A percentile compares a stretch with the other conserved stretches of the same genome.
Evolutionary conservation across 768 basidiomycete genomes (phyloP).

Genomic region (Boletus patriciae): DNA sequence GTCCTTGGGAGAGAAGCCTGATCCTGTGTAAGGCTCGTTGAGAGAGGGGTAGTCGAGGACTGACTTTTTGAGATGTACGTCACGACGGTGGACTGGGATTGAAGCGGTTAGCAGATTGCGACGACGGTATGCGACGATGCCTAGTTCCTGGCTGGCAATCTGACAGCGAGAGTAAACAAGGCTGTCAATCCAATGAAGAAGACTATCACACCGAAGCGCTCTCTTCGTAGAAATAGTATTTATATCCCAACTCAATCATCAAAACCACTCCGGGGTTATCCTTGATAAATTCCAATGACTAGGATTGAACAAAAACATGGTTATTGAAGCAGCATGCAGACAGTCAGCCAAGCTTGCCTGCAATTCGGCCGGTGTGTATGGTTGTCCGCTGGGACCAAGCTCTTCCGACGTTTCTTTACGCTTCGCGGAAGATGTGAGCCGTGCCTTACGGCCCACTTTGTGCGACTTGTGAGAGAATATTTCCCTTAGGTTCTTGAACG

Average conservation of each 20-base stretch:
- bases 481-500: conserved; percentile 47
- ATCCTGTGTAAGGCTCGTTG: neutral
- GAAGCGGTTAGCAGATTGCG: conserved; percentile 76
- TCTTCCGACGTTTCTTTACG: conserved; percentile 39
- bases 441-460: conserved; percentile 41
- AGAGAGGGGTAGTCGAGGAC: conserved; percentile 6
- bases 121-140: conserved; percentile 69
- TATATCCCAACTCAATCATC: conserved; percentile 85
- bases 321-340: neutral
- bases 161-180: conserved; percentile 31
- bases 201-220: conserved; percentile 64
- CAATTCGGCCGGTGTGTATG: conserved; percentile 76
- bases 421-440: conserved; percentile 23
- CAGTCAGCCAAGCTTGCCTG: conserved; percentile 45
- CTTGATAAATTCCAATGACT: conserved; percentile 54
- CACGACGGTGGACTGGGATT: conserved; percentile 65
- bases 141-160: conserved; percentile 75
- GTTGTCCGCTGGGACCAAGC: conserved; percentile 65
- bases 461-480: conserved; percentile 43
- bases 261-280: conserved; percentile 66
- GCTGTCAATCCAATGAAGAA: neutral
- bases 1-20: conserved; percentile 73
- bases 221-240: conserved; percentile 78
- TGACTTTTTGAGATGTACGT: conserved; percentile 76
- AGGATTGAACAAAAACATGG: neutral